Conservation (phyloP, 257 asterid genomes). For the Solanum infundibuliforme region DNA sequence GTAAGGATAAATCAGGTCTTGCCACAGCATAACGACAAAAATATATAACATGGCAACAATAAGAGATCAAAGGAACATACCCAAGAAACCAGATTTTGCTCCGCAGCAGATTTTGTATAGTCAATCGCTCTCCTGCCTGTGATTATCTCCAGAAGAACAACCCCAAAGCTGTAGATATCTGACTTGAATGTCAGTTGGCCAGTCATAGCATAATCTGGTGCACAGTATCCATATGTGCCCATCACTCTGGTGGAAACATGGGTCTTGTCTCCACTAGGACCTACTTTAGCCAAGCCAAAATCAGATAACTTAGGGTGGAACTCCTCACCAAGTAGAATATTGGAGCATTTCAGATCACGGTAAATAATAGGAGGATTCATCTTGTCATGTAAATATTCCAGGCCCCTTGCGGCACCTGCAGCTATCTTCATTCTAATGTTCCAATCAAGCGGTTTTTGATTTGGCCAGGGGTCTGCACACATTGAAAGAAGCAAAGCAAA, state of each 20-base stretch:
- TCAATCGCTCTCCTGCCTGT: conserved; percentile 79
- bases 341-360: conserved; percentile 75
- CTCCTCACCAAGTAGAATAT: conserved; percentile 63
- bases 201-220: conserved; percentile 81
- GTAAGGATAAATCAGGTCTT: not conserved
- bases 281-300: conserved; percentile 77
- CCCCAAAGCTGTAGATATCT: conserved; percentile 82
- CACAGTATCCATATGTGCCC: conserved; percentile 93
- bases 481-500: conserved; percentile 6
- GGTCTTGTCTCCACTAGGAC: conserved; percentile 66
- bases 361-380: conserved; percentile 63
- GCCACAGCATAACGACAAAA: not conserved
- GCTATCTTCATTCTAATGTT: conserved; percentile 70
- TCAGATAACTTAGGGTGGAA: conserved; percentile 75
- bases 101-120: conserved; percentile 17
- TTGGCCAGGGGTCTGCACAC: conserved; percentile 23
- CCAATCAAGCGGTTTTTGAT: conserved; percentile 47
- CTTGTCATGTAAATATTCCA: conserved; percentile 75
- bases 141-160: conserved; percentile 71
- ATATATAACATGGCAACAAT: not conserved
- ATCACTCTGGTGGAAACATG: conserved; percentile 85
- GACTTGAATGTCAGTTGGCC: conserved; percentile 77
- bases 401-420: conserved; percentile 74
- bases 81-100: conserved; percentile 60
- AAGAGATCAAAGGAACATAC: conserved; percentile 20